Conservation (phyloP, 805 yeast species). For the Candida taoyuanica region DNA sequence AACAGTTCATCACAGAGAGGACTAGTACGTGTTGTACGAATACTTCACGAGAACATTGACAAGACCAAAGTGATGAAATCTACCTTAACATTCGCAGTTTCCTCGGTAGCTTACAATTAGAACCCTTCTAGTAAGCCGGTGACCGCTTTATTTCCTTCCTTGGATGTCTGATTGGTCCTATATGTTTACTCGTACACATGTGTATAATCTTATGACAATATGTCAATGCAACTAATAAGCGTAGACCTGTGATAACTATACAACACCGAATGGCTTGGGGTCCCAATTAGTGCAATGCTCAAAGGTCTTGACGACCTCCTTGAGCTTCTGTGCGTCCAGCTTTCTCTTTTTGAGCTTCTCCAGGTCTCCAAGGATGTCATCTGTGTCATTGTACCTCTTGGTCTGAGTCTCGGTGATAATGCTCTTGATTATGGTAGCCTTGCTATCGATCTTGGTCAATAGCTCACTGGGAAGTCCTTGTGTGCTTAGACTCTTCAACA, state of each 20-base stretch:
- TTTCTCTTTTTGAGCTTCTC: conserved; percentile 28
- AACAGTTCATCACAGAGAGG: conserved; percentile 10
- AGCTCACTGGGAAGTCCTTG: background rate
- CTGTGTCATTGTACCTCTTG: conserved; percentile 12
- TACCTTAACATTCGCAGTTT: conserved; percentile 89
- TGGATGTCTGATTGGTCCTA: conserved; percentile 74
- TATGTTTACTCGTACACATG: background rate
- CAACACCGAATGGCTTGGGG: conserved; percentile 51
- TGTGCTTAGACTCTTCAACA: conserved; percentile 8
- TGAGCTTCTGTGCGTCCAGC: conserved; percentile 5
- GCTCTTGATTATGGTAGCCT: background rate
- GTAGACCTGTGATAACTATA: conserved; percentile 15
- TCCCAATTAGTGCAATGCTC: conserved; percentile 35
- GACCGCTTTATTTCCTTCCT: conserved; percentile 87
- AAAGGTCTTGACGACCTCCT: conserved; percentile 13
- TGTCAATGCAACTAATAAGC: background rate
- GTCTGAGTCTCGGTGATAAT: conserved; percentile 3
- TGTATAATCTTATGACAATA: no score
- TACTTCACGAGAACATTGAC: background rate
- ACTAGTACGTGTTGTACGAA: conserved; percentile 11
- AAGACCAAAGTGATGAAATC: conserved; percentile 60
- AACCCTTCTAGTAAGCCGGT: conserved; percentile 77
- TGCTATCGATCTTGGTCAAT: background rate
- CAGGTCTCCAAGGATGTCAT: conserved; percentile 27
- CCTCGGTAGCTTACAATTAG: conserved; percentile 89